phyloP scores from a whole-genome alignment of 2,329 filamentous ascomycete genomes.

The Fusarium begoniae region DNA sequence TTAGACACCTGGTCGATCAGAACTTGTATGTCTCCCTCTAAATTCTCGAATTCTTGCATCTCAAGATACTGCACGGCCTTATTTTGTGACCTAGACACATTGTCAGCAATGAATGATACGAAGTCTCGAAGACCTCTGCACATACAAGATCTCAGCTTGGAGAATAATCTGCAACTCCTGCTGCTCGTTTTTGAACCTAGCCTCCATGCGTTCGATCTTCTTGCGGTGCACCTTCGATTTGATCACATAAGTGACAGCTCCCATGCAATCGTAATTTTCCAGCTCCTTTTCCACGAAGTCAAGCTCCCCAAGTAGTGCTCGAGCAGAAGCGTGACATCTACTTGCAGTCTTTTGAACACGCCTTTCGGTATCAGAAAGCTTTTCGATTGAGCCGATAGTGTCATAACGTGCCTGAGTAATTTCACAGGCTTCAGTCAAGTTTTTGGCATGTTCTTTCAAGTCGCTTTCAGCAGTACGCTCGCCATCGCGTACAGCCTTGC shows the following conservation, averaged over 20 bases:
- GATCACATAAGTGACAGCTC: not conserved
- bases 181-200: not conserved
- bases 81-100: fast-evolving
- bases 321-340: not conserved
- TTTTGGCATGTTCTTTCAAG: not conserved
- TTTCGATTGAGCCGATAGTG: fast-evolving
- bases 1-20: not conserved
- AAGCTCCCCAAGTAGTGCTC: not conserved
- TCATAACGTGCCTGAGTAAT: not conserved
- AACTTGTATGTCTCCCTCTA: not conserved
- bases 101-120: not conserved
- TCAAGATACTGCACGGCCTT: not conserved
- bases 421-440: not conserved
- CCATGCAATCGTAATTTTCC: not conserved
- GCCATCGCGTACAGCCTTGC: constrained; percentile 1
- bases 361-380: not conserved
- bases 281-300: not conserved
- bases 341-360: not conserved
- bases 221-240: not conserved
- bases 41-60: not conserved
- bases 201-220: constrained; percentile 1
- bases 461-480: not conserved
- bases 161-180: constrained; percentile 6
- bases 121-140: not conserved
- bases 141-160: not conserved